Evolutionary conservation across 2,329 filamentous ascomycete genomes (phyloP), one percentile per base, ranked within the genome.

Genomic region (Diaporthe sp.): DNA sequence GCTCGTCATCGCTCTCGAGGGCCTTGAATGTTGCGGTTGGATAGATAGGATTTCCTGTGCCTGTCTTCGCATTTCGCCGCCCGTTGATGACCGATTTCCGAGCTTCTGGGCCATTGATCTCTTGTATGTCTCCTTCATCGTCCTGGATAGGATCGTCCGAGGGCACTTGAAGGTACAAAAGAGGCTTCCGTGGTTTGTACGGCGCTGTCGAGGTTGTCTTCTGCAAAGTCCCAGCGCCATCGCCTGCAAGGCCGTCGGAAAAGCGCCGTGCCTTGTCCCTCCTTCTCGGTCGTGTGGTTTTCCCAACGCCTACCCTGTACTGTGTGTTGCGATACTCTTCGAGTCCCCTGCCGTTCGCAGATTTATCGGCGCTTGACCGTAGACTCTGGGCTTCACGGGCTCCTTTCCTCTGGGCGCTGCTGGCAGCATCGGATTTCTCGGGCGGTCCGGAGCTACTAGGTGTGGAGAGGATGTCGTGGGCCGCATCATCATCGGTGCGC

Each of bases 1-100:
- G 50, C 42, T 75, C 73, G 51, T 75, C 73, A 4, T 75, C 73
- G 51, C 72, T 73, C 10, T 25, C 69, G 4, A 4, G 7, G 25
- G 27, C 35, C 9, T 9, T 9, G 37, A 73, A 70, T 12, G 4
- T 35, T 9, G 65, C 56, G 15, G 22, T 9, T 8, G 55, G 63
- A 19, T 70, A 70, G 12, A 4, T 19, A 15, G 10, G 4, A 17
- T 47, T 51, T n/a, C 27, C 44, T 53, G 32, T 22, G 9, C 25
- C 35, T 39, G n/a, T 56, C 44, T 32, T 73, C 55, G 35, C 22
- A 37, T 12, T 27, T 9, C 19, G 17, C 19, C 59, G 63, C n/a
- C 25, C 50, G 9, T 70, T 59, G n/a, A 44, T 25, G 44, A 39
- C 37, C 12, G 47, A 35, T 30, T 47, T 42, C 15, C 39, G 66